Base-by-base conservation (phyloP, 2,329 filamentous ascomycete species). In the Xylaria sp. region DNA sequence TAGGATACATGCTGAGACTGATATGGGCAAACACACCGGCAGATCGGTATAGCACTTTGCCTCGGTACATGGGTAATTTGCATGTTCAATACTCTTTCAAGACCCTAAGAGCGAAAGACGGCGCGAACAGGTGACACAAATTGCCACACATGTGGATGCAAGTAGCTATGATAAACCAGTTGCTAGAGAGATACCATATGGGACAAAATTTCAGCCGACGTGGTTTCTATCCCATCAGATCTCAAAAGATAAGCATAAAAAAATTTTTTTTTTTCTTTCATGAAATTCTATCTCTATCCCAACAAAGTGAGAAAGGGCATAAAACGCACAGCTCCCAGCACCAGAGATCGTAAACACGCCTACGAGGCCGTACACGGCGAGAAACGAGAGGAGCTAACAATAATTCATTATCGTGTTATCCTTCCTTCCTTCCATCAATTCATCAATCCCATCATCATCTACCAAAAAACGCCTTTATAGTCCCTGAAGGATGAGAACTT, bases 381-480 rank as follows among this genome's bases (percentile, higher is more conserved):
- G 18, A 43, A 54, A 62, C 3, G 20, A 41, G 46, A 51, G 9
- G n/a, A 25, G n/a, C 25, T 2, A 5, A 5, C 15, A 49, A 18
- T 18, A 51, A 61, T 20, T 52, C 12, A 31, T 18, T 20, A 13
- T 8, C 2, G 15, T 46, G 10, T 2, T 3, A 12, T 58, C 15
- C 18, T 46, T 12, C 41, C 13, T 43, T 43, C 39, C 39, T 12
- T 41, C 39, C 15, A 43, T 43, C 39, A 8, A 46, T 56, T 52
- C 25, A 33, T 56, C 41, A 63, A 36, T 36, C 9, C 39, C 39
- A 41, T 41, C 10, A 41, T 6, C 12, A 15, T 41, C 39, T 41
- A 41, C 15, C 39, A 18, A 10, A 20, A 36, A 63, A 64, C 61
- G 52, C 52, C 61, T 46, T 10, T 36, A 18, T 28, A 33, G n/a